Base-by-base conservation (phyloP, 2,329 filamentous ascomycete species). In the Xylariales sp. region DNA sequence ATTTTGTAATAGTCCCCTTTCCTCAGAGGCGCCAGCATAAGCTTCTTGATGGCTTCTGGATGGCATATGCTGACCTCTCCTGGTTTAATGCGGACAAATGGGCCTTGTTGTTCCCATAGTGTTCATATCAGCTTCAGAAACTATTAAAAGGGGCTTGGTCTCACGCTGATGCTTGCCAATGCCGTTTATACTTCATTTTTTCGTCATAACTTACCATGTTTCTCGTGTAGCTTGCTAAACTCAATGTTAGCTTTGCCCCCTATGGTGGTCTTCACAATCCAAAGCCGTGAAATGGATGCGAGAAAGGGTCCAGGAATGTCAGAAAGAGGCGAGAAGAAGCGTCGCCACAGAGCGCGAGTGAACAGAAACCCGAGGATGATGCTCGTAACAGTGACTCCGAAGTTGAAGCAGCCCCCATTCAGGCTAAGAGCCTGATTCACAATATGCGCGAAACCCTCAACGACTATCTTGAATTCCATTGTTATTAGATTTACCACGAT, bases 61-160 rank as follows among this genome's bases (percentile, higher is more conserved):
- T 69, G 56, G 35, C 57, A 58, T 20, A 68, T 51, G 40, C 61
- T 66, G 41, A 69, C 39, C 33, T 41, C 39, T 35, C 65, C 62
- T 27, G 57, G 50, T 15, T 52, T 51, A 23, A 67, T 64, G 10
- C 66, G 63, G 31, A 69, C 59, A 42, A 68, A 66, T 19, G 56
- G 45, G 5, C 61, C 55, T 63, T 29, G 12, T 11, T 33, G 23
- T n/a, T n/a, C n/a, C n/a, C n/a, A n/a, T n/a, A n/a, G 23, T 25
- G 23, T 8, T 25, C 23, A 25, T 8, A 8, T 25, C 23, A n/a
- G 23, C 8, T 25, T 25, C 23, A n/a, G n/a, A n/a, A n/a, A n/a
- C n/a, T n/a, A n/a, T n/a, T n/a, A n/a, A n/a, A n/a, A n/a, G n/a
- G n/a, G n/a, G n/a, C 23, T 25, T 8, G 23, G 23, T n/a, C n/a